Base-by-base conservation (phyloP, 768 basidiomycete genomes). In the Tylopilus vinaceipallidus region DNA sequence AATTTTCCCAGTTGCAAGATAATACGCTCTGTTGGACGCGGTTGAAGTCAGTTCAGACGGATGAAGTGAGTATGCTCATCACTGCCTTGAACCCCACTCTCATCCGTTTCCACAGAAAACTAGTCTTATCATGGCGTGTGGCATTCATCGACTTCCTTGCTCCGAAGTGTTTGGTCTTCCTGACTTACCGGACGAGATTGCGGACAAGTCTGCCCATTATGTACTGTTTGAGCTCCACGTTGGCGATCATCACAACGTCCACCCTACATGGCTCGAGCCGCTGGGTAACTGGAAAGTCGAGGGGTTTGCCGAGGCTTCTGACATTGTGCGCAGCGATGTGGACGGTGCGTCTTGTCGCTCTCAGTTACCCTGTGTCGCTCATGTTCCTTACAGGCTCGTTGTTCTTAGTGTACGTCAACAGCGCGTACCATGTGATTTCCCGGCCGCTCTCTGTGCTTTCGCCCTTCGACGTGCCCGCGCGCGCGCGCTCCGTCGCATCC, bases 201-300 rank as follows among this genome's bases (percentile, higher is more conserved):
- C 35, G 16, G 36, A 20, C 4, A 55, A 53, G 35, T 4, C 3
- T 33, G 55, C 60, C 27, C 41, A 45, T 22, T 61, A 55, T 41
- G 54, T 63, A 13, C 34, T 66, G 42, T 67, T 66, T 44, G 49
- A 67, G 45, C 57, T 66, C 23, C 57, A 50, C 39, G 48, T 62
- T 11, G 66, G 59, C 14, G 65, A 66, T 17, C 12, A 45, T 30
- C 44, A 53, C 19, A 27, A 41, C 16, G 49, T 65, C 10, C 16
- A 56, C 12, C 50, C 55, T 22, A 52, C 65, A 13, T 61, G 56
- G 23, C 70, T 87, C 1, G 71, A 71, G 44, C 71, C 71, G 35
- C 53, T 85, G 10, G 79, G 79, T 7, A 77, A 81, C 39, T 84
- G 83, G 80, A 59, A 73, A 20, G 61, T 81, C 6, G 75, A 79